These are phyloP conservation scores for Didymella segeticola DNA, from an alignment of 2,329 filamentous ascomycete genomes.

Conservation along the genomic window DNA sequence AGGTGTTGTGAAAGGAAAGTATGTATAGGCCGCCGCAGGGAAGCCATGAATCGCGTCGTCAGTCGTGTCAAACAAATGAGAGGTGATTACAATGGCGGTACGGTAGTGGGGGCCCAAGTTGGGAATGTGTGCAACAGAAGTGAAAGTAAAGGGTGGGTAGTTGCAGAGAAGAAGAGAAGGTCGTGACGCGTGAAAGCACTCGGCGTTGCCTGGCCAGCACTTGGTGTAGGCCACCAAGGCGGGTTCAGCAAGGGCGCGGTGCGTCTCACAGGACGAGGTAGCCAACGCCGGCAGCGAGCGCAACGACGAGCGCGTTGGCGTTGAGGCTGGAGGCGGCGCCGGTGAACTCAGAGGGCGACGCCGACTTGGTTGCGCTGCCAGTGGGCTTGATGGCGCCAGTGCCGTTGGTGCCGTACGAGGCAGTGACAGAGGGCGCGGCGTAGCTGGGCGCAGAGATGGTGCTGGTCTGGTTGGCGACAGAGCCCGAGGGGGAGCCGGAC, in stretches of 20 bases:
- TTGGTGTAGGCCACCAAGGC: conserved; percentile 18
- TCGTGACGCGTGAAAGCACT: conserved; percentile 35
- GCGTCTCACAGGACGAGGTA: conserved; percentile 46
- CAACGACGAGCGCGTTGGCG: conserved; percentile 14
- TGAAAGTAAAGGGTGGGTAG: conserved; percentile 14
- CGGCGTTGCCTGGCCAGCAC: conserved; percentile 17
- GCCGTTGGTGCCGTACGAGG: conserved; percentile 29
- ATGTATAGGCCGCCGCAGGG: conserved; percentile 13
- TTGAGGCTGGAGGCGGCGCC: conserved; percentile 44
- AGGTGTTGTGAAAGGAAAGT: conserved; percentile 12
- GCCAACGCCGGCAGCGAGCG: conserved; percentile 39
- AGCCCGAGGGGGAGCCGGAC: conserved; percentile 33
- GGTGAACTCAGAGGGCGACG: conserved; percentile 32
- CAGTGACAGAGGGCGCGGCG: conserved; percentile 19
- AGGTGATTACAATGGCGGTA: conserved; percentile 36
- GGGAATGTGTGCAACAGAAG: conserved; percentile 24
- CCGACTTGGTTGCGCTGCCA: conserved; percentile 21
- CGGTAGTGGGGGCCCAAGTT: conserved; percentile 21
- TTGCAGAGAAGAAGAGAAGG: conserved; percentile 21
- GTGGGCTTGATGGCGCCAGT: conserved; percentile 27
- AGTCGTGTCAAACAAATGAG: conserved; percentile 39
- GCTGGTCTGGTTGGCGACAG: conserved; percentile 41
- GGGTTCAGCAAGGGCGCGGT: conserved; percentile 13
- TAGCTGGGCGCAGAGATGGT: conserved; percentile 34
- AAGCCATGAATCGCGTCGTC: conserved; percentile 25